phyloP scores from a whole-genome alignment of 345 rosid species.

The Lenwebbia sp. region DNA sequence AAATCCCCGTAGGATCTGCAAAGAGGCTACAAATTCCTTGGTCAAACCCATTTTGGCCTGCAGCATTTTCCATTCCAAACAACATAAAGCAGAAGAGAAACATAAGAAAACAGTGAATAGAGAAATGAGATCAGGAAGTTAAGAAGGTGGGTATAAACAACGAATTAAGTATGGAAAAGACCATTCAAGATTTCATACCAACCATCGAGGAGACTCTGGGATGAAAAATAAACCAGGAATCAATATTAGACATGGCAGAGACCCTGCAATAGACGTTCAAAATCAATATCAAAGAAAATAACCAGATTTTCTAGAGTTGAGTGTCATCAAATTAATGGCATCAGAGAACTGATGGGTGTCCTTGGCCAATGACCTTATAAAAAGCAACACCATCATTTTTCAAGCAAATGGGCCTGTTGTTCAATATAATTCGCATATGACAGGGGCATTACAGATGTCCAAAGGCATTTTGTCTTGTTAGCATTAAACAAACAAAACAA shows the following conservation, averaged over 20 bases:
- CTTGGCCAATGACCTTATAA: neutral
- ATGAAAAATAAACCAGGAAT: conserved; percentile 71
- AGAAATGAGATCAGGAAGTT: neutral
- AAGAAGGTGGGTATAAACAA: conserved; percentile 32
- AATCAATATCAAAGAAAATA: neutral
- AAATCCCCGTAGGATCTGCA: conserved; percentile 93
- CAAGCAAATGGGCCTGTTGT: neutral
- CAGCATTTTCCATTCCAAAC: neutral
- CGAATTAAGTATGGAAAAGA: neutral
- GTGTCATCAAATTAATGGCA: neutral
- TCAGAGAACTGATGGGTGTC: neutral
- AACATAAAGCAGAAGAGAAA: neutral
- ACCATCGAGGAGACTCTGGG: conserved; percentile 85
- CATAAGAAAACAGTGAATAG: neutral
- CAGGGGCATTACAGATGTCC: neutral
- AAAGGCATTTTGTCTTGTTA: neutral
- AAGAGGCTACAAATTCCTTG: conserved; percentile 79
- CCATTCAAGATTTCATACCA: conserved; percentile 21
- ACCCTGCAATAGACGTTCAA: conserved; percentile 33
- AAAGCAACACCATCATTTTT: neutral
- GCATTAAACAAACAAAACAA: neutral
- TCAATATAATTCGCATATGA: neutral
- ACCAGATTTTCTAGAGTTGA: neutral
- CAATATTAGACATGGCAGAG: conserved; percentile 48
- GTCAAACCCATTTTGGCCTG: conserved; percentile 92